Percentiles rank a stretch among this genome's conserved stretches.
Evolutionary conservation across 2,329 filamentous ascomycete genomes (phyloP).

Genomic region (Geosmithia morbida): DNA sequence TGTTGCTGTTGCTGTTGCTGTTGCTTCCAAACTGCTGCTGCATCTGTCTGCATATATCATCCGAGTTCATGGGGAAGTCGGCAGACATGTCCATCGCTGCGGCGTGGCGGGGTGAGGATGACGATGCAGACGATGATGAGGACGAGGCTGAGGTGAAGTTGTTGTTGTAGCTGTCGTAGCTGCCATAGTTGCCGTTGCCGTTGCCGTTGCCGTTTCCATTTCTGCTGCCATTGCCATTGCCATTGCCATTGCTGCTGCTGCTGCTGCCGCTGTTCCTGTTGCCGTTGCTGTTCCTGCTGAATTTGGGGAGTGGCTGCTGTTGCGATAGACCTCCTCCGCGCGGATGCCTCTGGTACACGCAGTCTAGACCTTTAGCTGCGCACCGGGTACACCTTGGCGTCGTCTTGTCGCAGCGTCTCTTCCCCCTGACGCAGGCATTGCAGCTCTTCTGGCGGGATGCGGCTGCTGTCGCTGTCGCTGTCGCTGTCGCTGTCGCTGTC

Average conservation of each 20-base stretch:
- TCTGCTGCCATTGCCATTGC: slow-evolving; percentile 14
- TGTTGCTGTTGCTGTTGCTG: neutral
- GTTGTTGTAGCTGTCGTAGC: slow-evolving; percentile 1
- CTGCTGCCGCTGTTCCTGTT: neutral
- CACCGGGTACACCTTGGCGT: slow-evolving; percentile 27
- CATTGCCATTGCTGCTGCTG: slow-evolving; percentile 7
- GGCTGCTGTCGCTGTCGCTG: slow-evolving; percentile 7
- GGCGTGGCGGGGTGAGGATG: neutral
- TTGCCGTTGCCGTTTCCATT: neutral
- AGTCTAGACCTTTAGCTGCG: slow-evolving; percentile 23
- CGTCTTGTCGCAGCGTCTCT: slow-evolving; percentile 31
- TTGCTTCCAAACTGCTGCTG: neutral
- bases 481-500: neutral
- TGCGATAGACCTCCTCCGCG: neutral
- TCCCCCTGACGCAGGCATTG: slow-evolving; percentile 31
- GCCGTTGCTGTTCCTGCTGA: slow-evolving; percentile 1
- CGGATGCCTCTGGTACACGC: slow-evolving; percentile 22
- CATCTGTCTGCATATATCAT: too few relatives aligned
- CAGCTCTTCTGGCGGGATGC: slow-evolving; percentile 36
- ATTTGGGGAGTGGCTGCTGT: neutral
- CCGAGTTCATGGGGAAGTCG: too few relatives aligned
- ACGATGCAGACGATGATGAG: neutral
- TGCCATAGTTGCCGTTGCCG: slow-evolving; percentile 1
- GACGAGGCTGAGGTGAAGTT: neutral
- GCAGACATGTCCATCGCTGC: neutral